Base-by-base conservation (phyloP, 768 basidiomycete species). In the Trametes coccinea region DNA sequence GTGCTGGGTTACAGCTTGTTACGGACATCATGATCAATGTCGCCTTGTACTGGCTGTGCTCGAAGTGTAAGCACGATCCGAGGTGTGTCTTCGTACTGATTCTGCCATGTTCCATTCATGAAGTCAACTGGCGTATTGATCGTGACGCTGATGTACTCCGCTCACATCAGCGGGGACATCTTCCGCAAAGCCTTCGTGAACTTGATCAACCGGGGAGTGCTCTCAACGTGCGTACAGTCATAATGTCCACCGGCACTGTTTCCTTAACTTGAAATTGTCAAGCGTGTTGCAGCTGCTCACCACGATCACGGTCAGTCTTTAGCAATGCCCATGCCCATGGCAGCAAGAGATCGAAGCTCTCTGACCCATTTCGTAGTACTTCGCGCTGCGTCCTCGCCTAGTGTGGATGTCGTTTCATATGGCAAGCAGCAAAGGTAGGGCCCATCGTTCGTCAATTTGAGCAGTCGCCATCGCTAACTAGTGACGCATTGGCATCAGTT, bases 341-440 rank as follows among this genome's bases (percentile, higher is more conserved):
- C 7, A 8, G 11, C 5, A 2, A 5, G 0, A 5, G 16, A 16
- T 5, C 34, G 5, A 11, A 37, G 34, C 34, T 37, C 34, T 37
- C 34, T 37, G 34, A 22, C 22, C 34, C 10, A 14, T 40, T 33
- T 45, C 31, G n/a, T 14, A 64, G 62, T 64, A 60, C 55, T 64
- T 60, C 49, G 53, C 49, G 4, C 10, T 54, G 13, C 48, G 54
- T 9, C 62, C 62, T 1, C 47, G 34, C 6, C 29, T 60, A 13
- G 48, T 59, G 16, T 64, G 62, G 62, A 34, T 64, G 30, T 50
- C 58, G 16, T 64, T 64, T 49, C 62, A 60, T 34, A 39, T 59
- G 41, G 48, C 58, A 6, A 56, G 58, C 31, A 64, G 54, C 49
- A 64, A 64, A 52, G 56, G 62, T 63, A 3, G 30, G 34, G 56